These are phyloP conservation scores for Cicer arietinum DNA, from an alignment of 306 rosid genomes.

Conservation along the genomic window DNA sequence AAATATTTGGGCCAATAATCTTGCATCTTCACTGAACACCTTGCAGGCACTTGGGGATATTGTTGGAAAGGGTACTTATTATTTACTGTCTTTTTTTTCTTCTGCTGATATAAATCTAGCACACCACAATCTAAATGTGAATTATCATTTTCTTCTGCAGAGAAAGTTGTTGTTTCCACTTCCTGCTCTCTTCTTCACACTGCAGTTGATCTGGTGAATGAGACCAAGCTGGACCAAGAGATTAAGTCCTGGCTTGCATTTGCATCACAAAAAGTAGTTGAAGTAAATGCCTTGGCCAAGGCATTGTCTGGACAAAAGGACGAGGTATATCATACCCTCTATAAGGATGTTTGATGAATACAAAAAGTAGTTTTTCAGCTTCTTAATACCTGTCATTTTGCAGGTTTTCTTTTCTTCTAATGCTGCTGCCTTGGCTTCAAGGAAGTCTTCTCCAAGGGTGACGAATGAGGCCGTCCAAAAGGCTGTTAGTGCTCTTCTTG, in stretches of 20 bases:
- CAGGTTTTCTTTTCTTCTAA: conserved; percentile 77
- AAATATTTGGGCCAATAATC: conserved; percentile 87
- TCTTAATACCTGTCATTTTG: conserved; percentile 40
- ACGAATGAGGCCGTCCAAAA: conserved; percentile 82
- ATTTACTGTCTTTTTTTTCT: neutral
- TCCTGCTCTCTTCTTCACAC: conserved; percentile 95
- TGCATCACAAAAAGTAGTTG: conserved; percentile 84
- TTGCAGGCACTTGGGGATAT: conserved; percentile 62
- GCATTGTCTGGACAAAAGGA: conserved; percentile 73
- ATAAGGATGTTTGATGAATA: neutral
- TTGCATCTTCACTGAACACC: conserved; percentile 65
- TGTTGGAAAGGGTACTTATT: conserved; percentile 71
- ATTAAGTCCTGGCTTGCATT: conserved; percentile 91
- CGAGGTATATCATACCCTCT: conserved; percentile 48
- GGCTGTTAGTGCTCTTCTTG: conserved; percentile 59
- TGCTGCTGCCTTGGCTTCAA: conserved; percentile 73
- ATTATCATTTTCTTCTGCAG: conserved; percentile 47
- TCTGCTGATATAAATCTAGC: conserved; percentile 8
- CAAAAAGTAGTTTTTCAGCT: neutral
- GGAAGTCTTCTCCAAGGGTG: conserved; percentile 85
- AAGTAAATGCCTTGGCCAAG: conserved; percentile 86
- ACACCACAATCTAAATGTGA: conserved; percentile 30
- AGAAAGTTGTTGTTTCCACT: conserved; percentile 76
- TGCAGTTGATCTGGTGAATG: conserved; percentile 85
- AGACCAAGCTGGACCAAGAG: conserved; percentile 75